A percentile compares a stretch with the other conserved stretches of the same genome.
phyloP scores from a whole-genome alignment of 352 stramenopile genomes.

The Globisporangium takayamanum region DNA sequence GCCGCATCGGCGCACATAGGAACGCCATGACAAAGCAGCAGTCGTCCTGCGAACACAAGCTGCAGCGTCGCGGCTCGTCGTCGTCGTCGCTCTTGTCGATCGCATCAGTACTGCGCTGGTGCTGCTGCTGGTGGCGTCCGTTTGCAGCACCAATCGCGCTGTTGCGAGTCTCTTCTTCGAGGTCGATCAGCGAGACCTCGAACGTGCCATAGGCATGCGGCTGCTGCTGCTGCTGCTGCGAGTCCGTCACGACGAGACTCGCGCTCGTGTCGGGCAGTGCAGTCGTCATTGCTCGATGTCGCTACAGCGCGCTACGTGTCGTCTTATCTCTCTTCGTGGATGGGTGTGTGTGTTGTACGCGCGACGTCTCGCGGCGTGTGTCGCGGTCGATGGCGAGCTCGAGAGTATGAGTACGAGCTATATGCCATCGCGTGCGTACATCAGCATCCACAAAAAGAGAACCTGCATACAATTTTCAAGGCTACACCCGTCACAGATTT shows the following conservation, averaged over 20 bases:
- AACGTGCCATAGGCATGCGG: neutral
- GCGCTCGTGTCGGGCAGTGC: neutral
- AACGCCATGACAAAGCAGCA: conserved; percentile 47
- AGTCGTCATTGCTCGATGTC: neutral
- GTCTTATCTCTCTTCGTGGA: too few relatives aligned
- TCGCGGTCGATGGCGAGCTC: too few relatives aligned
- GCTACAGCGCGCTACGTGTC: too few relatives aligned
- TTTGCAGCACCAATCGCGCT: neutral
- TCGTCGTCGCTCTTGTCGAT: conserved; percentile 15
- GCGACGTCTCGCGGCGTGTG: too few relatives aligned
- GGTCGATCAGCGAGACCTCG: conserved; percentile 5
- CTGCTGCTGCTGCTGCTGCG: neutral
- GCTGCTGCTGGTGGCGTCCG: neutral
- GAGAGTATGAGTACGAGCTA: too few relatives aligned
- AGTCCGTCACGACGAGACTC: too few relatives aligned
- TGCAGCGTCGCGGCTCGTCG: conserved; percentile 5
- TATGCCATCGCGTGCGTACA: too few relatives aligned
- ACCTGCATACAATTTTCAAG: too few relatives aligned
- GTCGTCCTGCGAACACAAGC: conserved; percentile 32
- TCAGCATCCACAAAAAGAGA: too few relatives aligned
- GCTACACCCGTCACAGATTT: too few relatives aligned
- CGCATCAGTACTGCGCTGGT: neutral
- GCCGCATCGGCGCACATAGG: conserved; percentile 40
- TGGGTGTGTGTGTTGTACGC: too few relatives aligned
- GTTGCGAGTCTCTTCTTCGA: neutral